Conservation (phyloP, 164 flowering plant genomes). For the Chimonanthus salicifolius region DNA sequence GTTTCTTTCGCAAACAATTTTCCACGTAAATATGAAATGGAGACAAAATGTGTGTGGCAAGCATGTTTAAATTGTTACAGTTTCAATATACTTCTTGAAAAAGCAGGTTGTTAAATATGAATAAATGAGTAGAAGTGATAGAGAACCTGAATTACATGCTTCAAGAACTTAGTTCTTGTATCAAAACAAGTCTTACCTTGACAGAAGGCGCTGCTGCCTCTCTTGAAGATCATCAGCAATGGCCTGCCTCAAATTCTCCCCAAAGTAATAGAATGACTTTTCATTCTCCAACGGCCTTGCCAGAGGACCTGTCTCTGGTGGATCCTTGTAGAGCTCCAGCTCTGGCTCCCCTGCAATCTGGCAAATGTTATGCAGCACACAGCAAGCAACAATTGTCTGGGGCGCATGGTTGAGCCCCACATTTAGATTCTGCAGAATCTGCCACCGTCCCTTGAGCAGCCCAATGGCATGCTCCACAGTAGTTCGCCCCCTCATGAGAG, state of each 20-base stretch:
- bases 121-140: too few relatives aligned
- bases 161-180: too few relatives aligned
- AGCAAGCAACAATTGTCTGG: slow-evolving; percentile 91
- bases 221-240: slow-evolving; percentile 76
- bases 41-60: too few relatives aligned
- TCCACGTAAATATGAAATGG: too few relatives aligned
- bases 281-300: slow-evolving; percentile 69
- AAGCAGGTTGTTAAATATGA: too few relatives aligned
- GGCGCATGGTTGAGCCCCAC: slow-evolving; percentile 87
- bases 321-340: slow-evolving; percentile 70
- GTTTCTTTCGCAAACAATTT: too few relatives aligned
- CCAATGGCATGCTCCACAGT: slow-evolving; percentile 79
- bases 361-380: slow-evolving; percentile 92
- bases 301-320: slow-evolving; percentile 41
- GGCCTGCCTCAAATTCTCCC: slow-evolving; percentile 76
- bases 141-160: too few relatives aligned
- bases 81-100: too few relatives aligned
- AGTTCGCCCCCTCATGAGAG: slow-evolving; percentile 66
- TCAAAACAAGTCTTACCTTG: slow-evolving; percentile 26
- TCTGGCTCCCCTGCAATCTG: slow-evolving; percentile 96
- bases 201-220: slow-evolving; percentile 44
- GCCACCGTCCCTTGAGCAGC: slow-evolving; percentile 88
- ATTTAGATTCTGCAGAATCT: slow-evolving; percentile 80
- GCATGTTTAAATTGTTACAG: too few relatives aligned
- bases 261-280: slow-evolving; percentile 60